Evolutionary conservation across 495 filamentous ascomycete species (phyloP), one percentile per base, ranked within the genome.

Genomic region (Parachaetomium inaequale): DNA sequence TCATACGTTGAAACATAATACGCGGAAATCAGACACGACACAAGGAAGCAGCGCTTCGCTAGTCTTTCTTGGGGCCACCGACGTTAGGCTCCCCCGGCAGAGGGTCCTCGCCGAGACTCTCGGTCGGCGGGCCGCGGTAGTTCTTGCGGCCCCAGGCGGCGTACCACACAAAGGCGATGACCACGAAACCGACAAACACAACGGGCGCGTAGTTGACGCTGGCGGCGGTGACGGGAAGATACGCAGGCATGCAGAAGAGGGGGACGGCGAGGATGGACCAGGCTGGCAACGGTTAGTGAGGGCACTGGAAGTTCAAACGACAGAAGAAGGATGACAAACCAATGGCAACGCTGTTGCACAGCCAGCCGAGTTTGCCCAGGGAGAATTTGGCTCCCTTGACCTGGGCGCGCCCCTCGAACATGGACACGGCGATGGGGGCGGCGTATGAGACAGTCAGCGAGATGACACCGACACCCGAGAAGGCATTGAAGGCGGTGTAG

Each of bases 201-300:
- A 87, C 86, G 7, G 83, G 81, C 1, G 86, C 87, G 66, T 88
- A 88, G 68, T 87, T 87, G 65, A 88, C 72, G 25, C 80, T 86
- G 63, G 81, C 74, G 8, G 74, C 77, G 2, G 77, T 82, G 26
- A 87, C 85, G 2, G 86, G 86, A 47, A 88, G 78, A 15, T 75
- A 75, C 2, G 82, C 81, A 0, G 86, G 86, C 64, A 88, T 78
- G 68, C 85, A 88, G 71, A 88, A 88, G 15, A 88, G 74, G 4
- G 87, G 84, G 40, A 87, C 73, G 21, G 84, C 86, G 45, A 89
- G 80, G 8, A 73, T 56, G 51, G 84, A 85, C 86, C 85, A 89
- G 47, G 70, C 84, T 85, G 14, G 36, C 29, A 21, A 34, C 6
- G 12, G 55, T 63, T 58, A 58, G 61, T 25, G 36, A 12, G 3